phyloP scores from a whole-genome alignment of 2,329 filamentous ascomycete genomes.

The Xylaria sp. region DNA sequence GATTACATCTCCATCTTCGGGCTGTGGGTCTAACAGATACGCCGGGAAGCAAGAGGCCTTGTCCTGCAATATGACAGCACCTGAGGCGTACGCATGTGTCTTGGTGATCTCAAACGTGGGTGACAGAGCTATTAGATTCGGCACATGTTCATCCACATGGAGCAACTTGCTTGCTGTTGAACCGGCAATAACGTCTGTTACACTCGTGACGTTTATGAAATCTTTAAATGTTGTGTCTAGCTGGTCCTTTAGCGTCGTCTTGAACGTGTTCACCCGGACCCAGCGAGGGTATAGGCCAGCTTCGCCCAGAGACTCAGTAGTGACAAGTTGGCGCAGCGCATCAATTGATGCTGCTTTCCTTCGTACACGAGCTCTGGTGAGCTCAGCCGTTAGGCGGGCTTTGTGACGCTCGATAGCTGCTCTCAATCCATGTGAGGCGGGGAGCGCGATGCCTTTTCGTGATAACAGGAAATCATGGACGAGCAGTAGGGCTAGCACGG shows the following conservation, averaged over 20 bases:
- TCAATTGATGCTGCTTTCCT: conserved; percentile 76
- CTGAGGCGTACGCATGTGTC: conserved; percentile 77
- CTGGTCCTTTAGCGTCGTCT: conserved; percentile 76
- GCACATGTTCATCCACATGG: conserved; percentile 82
- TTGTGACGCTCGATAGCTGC: conserved; percentile 83
- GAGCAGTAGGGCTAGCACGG: conserved; percentile 81
- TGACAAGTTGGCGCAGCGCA: conserved; percentile 69
- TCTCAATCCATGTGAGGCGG: conserved; percentile 80
- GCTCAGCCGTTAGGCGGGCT: conserved; percentile 80
- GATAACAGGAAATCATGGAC: conserved; percentile 87
- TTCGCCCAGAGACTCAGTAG: conserved; percentile 62
- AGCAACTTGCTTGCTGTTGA: conserved; percentile 61
- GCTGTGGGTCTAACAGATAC: conserved; percentile 78
- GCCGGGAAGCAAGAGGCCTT: conserved; percentile 98
- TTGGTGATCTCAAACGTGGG: conserved; percentile 77
- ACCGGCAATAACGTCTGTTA: conserved; percentile 66
- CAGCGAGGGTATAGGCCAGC: conserved; percentile 79
- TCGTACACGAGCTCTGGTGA: conserved; percentile 81
- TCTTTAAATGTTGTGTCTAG: conserved; percentile 77
- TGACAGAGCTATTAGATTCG: conserved; percentile 83
- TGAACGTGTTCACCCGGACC: conserved; percentile 87
- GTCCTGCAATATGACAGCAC: conserved; percentile 90
- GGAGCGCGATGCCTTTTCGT: conserved; percentile 84
- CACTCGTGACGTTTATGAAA: conserved; percentile 66
- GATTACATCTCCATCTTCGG: conserved; percentile 79